phyloP scores from a whole-genome alignment of 2,329 filamentous ascomycete genomes.

The Geoglossum cookeanum region DNA sequence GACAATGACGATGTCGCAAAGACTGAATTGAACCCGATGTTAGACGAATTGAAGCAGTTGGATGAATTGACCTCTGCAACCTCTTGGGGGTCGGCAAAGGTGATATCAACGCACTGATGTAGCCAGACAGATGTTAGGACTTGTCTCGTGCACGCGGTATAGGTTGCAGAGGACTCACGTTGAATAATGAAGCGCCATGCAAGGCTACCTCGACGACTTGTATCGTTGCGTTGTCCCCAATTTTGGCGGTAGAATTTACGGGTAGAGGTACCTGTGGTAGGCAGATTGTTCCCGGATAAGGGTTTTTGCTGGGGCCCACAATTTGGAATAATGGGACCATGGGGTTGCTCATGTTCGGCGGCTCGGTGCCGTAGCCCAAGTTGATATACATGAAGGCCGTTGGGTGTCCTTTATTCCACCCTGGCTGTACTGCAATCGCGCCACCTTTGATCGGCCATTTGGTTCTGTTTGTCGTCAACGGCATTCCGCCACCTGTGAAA shows the following conservation, averaged over 20 bases:
- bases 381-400: conserved; percentile 79
- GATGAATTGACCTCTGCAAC: conserved; percentile 54
- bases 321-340: conserved; percentile 73
- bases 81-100: conserved; percentile 64
- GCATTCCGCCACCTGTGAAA: conserved; percentile 70
- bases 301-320: conserved; percentile 57
- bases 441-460: conserved; percentile 81
- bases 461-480: conserved; percentile 61
- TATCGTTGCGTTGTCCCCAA: conserved; percentile 80
- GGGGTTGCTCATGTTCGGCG: conserved; percentile 68
- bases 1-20: conserved; percentile 34
- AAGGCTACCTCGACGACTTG: conserved; percentile 69
- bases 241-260: conserved; percentile 44
- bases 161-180: conserved; percentile 32
- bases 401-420: conserved; percentile 83
- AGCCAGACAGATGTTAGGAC: conserved; percentile 2
- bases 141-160: not conserved
- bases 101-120: conserved; percentile 76
- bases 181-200: conserved; percentile 69
- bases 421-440: conserved; percentile 76
- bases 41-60: conserved; percentile 78
- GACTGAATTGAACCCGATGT: conserved; percentile 57
- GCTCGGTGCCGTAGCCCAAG: conserved; percentile 65
- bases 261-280: conserved; percentile 79
- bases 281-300: conserved; percentile 80